Evolutionary conservation across 1,284 basidiomycete genomes (phyloP).

Genomic region (Ceratobasidium sp.): DNA sequence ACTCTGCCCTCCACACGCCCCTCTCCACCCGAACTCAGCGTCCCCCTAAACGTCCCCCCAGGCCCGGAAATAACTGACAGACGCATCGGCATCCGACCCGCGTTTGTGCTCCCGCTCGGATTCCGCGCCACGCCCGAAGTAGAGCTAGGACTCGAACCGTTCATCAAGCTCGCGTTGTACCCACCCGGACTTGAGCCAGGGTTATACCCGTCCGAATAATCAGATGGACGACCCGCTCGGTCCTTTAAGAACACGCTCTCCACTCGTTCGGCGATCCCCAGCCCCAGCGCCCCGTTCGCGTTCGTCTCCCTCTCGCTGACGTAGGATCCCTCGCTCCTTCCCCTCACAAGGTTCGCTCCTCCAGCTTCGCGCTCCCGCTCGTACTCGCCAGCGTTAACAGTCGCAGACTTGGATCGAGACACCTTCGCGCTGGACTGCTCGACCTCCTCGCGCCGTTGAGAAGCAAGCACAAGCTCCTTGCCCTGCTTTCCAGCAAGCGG

Average conservation of each 20-base stretch:
- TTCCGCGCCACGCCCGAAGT: no score
- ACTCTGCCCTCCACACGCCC: background rate
- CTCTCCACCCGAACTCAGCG: background rate
- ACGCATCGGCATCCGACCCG: background rate
- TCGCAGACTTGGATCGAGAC: conserved; percentile 1
- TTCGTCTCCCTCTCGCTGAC: background rate
- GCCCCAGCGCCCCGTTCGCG: background rate
- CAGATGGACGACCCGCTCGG: no score
- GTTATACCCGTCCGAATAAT: background rate
- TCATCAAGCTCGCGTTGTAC: background rate
- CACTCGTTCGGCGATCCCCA: conserved; percentile 17
- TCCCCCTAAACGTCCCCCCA: conserved; percentile 3
- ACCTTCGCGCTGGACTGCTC: background rate
- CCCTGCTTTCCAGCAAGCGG: background rate
- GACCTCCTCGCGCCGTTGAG: background rate
- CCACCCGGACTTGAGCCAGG: background rate
- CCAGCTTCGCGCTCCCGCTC: background rate
- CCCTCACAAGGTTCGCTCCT: background rate
- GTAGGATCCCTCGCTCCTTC: background rate
- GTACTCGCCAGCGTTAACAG: background rate
- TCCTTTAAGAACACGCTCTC: conserved; percentile 29
- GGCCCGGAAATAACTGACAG: background rate
- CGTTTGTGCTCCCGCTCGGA: background rate
- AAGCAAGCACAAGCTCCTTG: conserved; percentile 6
- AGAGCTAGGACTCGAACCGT: background rate